Evolutionary conservation across 1,284 basidiomycete species (phyloP), one percentile per base, ranked within the genome.

Genomic region (Microstroma glucosiphilum): DNA sequence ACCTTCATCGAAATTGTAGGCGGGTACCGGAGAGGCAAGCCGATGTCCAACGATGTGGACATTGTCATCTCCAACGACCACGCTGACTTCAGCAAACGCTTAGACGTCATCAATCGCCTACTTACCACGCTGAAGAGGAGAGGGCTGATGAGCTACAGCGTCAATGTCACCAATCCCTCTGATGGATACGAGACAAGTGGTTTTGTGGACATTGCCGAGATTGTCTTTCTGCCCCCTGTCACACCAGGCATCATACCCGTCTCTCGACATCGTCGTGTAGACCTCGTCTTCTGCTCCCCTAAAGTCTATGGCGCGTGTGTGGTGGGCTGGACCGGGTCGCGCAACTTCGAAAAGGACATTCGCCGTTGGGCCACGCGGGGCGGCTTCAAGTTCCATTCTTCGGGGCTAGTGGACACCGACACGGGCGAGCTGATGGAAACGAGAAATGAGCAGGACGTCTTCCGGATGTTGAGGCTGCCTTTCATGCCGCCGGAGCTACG

Each of bases 261-360:
- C 1, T 57, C 69, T 4, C 41, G 48, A 19, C 55, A 60, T 67
- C 25, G 71, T 61, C 21, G 40, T 60, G 30, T 61, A 30, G 57
- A 64, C 30, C 37, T 59, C 19, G 60, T 64, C 48, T 13, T 72
- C 68, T 56, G 64, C 54, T 61, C 63, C 40, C 65, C 67, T 2
- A 54, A 55, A 6, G 67, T 71, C 13, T 71, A 73, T 58, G 72
- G 72, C 1, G 72, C 72, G 3, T 68, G 66, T 0, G 65, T 73
- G 15, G 58, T 75, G 6, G 72, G 71, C 12, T 75, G 70, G 69
- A 69, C 72, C 2, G 72, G 72, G 1, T 65, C 64, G 37, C 26
- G 63, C 57, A 64, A 64, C 9, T 75, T 75, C 42, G 72, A 75
- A 60, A 53, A 68, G n/a, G 72, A 75, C 49, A 56, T 75, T 1